Base-by-base conservation (phyloP, 2,329 filamentous ascomycete genomes). In the Juglanconis oblonga region DNA sequence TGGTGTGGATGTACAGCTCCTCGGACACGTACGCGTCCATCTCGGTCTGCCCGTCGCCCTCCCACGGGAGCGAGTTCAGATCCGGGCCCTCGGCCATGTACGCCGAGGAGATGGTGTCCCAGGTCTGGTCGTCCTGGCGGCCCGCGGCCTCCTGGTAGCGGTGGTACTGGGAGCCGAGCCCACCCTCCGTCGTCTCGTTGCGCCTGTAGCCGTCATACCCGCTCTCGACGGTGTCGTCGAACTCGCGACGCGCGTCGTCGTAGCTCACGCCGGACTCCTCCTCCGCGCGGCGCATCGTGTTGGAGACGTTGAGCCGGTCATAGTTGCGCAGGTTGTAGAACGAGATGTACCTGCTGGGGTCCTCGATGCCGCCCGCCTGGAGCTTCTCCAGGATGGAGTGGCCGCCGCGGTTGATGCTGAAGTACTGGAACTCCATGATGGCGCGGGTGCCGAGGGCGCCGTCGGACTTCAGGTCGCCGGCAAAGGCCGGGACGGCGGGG, bases 1-100 rank as follows among this genome's bases (percentile, higher is more conserved):
- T 99, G 40, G 87, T 89, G 73, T 99, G 95, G 53, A 98, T 88
- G 72, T 99, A 99, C 3, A 98, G 83, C 74, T 99, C 94, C 72
- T 99, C 95, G 70, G 97, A 93, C 61, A 98, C 88, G 79, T 94
- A 96, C 70, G 96, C 91, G 57, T 89, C 83, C 61, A 92, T 88
- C 73, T 98, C 95, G 2, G 84, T 83, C 66, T 94, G 84, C 0
- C 85, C 77, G 8, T 89, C 78, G n/a, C 90, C 89, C 24, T 92
- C 88, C 90, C 92, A 97, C 0, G 81, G 79, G 3, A 83, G 72
- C 24, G 74, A 67, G 51, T 85, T 82, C 61, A 97, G 86, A 62
- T 90, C 87, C 45, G 85, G 81, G 0, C 91, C 91, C 57, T 83
- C 81, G 35, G 90, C 82, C 92, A 96, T 97, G 74, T 95, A 95